phyloP scores from a whole-genome alignment of 176 grass and related monocot genomes.

The Typha latifolia region DNA sequence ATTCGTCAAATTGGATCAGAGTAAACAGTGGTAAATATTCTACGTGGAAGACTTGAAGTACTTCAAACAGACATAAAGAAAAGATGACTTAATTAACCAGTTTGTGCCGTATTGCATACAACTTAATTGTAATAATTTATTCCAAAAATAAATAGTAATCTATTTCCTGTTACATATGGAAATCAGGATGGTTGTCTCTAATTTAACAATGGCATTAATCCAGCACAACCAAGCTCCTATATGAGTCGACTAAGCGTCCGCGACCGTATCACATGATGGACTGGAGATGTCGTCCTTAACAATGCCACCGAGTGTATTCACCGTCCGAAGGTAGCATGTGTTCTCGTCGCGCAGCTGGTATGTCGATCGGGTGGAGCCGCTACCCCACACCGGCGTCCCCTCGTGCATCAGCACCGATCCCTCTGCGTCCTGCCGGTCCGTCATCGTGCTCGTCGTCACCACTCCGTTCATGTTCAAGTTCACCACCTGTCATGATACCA shows the following conservation, averaged over 20 bases:
- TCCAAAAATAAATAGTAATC: too few species aligned
- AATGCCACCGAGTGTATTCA: neutral
- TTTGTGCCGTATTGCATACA: too few species aligned
- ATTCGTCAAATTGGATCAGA: too few species aligned
- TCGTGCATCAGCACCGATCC: neutral
- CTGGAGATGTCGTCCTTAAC: constrained; percentile 6
- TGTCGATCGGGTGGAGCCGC: neutral
- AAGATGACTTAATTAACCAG: too few species aligned
- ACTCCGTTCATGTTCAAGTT: neutral
- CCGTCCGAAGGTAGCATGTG: constrained; percentile 4
- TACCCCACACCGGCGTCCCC: neutral
- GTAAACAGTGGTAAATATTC: too few species aligned
- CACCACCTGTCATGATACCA: neutral
- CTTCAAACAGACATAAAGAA: too few species aligned
- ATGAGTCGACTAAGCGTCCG: neutral
- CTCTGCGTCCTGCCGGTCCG: constrained; percentile 13
- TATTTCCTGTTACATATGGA: too few species aligned
- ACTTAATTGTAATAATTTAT: too few species aligned
- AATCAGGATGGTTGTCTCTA: too few species aligned
- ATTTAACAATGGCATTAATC: too few species aligned
- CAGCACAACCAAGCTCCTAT: too few species aligned
- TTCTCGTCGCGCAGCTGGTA: constrained; percentile 14
- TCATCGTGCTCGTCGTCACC: neutral
- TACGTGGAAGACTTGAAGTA: too few species aligned
- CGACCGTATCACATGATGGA: neutral